Conservation (phyloP, 2,329 filamentous ascomycete genomes). For the Aspergillus neotritici region DNA sequence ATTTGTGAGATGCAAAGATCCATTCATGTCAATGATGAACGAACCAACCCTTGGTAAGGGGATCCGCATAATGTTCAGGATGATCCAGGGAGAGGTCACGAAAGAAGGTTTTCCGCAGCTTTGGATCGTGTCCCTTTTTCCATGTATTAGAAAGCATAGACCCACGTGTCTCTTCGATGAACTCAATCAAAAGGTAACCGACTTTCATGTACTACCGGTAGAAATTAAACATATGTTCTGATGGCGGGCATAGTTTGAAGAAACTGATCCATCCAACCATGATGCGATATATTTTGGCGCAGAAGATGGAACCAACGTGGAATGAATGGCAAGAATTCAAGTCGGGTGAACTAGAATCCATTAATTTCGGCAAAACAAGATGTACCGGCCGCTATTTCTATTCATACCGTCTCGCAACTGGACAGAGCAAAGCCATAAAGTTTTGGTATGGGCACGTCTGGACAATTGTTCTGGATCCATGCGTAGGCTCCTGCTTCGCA, state of each 20-base stretch:
- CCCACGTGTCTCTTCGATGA: constrained; percentile 14
- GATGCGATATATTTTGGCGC: constrained; percentile 3
- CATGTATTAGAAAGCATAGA: constrained; percentile 21
- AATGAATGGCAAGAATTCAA: constrained; percentile 1
- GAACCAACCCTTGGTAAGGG: constrained; percentile 32
- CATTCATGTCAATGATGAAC: constrained; percentile 23
- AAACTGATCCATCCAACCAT: constrained; percentile 2
- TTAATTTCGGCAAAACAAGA: not conserved
- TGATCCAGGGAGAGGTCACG: constrained; percentile 12
- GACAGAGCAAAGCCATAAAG: constrained; percentile 22
- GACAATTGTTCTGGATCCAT: constrained; percentile 21
- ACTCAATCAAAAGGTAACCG: constrained; percentile 18
- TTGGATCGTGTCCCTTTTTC: constrained; percentile 10
- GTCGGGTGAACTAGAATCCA: not conserved
- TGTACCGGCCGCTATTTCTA: no score
- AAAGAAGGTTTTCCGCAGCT: constrained; percentile 17
- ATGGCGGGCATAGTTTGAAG: constrained; percentile 3
- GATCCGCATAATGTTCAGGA: constrained; percentile 14
- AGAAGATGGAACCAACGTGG: constrained; percentile 3
- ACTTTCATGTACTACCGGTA: not conserved
- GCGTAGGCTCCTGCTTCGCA: constrained; percentile 23
- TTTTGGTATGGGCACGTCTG: constrained; percentile 17
- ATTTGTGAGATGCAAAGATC: constrained; percentile 16
- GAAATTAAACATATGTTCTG: constrained; percentile 12
- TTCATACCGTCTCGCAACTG: constrained; percentile 14